Percentiles rank a stretch among this genome's conserved stretches.
Conservation (phyloP, 352 stramenopile species). For the Pythium angustatum region DNA sequence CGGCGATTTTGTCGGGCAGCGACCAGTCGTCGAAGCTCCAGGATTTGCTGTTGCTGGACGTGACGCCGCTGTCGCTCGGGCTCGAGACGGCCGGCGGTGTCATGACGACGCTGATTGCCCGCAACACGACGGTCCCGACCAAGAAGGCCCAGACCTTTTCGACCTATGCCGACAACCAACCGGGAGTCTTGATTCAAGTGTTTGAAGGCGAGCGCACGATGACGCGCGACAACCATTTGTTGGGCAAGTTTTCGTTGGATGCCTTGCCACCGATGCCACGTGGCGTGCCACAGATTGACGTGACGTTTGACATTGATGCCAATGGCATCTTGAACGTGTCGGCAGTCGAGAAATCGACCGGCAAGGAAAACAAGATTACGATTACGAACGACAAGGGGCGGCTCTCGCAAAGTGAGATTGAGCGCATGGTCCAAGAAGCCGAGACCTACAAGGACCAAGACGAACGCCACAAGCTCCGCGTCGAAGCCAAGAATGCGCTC, state of each 20-base stretch:
- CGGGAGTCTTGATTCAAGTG: constrained; percentile 85
- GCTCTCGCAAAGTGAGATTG: constrained; percentile 97
- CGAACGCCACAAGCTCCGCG: constrained; percentile 93
- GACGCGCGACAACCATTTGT: constrained; percentile 91
- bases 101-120: constrained; percentile 88
- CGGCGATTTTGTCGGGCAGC: constrained; percentile 56
- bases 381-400: constrained; percentile 98
- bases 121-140: constrained; percentile 85
- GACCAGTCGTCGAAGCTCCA: constrained; percentile 82
- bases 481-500: constrained; percentile 95
- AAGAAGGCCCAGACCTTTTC: constrained; percentile 89
- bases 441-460: constrained; percentile 98
- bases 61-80: constrained; percentile 83
- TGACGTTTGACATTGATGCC: constrained; percentile 90
- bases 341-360: constrained; percentile 93
- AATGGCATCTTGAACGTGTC: constrained; percentile 95
- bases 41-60: constrained; percentile 86
- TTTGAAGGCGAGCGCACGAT: constrained; percentile 93
- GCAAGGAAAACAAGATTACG: constrained; percentile 97
- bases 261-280: constrained; percentile 88
- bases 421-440: constrained; percentile 98
- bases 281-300: constrained; percentile 88
- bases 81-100: constrained; percentile 88
- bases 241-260: constrained; percentile 87
- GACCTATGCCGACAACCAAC: constrained; percentile 88